phyloP scores from a whole-genome alignment of 345 rosid species.

The Raphanus raphanistrum region DNA sequence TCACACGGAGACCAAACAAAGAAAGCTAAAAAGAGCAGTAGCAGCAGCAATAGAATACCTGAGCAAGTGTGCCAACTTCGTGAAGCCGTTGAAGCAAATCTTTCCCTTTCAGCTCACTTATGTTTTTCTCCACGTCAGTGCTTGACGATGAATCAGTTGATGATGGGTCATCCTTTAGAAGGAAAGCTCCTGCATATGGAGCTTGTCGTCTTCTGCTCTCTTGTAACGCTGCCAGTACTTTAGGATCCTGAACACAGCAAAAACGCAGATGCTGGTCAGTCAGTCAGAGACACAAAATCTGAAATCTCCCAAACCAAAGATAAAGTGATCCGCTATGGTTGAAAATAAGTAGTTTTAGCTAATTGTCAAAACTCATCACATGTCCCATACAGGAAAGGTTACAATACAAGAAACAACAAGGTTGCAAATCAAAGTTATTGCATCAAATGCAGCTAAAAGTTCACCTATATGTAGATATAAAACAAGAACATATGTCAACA shows the following conservation, averaged over 20 bases:
- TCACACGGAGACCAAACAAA: neutral
- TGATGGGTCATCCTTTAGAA: constrained; percentile 27
- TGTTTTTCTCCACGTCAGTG: neutral
- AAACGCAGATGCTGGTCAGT: neutral
- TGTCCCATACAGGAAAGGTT: neutral
- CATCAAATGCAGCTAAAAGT: too few relatives aligned
- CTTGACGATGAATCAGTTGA: neutral
- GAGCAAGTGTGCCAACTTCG: neutral
- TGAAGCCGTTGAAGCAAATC: neutral
- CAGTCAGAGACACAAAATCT: neutral
- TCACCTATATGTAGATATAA: neutral
- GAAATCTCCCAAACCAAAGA: neutral
- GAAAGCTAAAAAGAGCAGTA: neutral
- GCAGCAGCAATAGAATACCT: neutral
- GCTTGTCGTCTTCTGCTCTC: constrained; percentile 85
- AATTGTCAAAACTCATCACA: neutral
- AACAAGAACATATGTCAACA: neutral
- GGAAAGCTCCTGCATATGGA: constrained; percentile 94
- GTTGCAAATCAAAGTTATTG: neutral
- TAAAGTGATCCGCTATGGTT: neutral
- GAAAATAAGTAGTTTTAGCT: neutral
- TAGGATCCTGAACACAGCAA: neutral
- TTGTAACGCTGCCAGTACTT: constrained; percentile 40
- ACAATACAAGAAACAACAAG: neutral
- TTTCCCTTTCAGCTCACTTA: neutral